phyloP scores from a whole-genome alignment of 148 eudicot genomes.

The Nepenthes mirabilis region DNA sequence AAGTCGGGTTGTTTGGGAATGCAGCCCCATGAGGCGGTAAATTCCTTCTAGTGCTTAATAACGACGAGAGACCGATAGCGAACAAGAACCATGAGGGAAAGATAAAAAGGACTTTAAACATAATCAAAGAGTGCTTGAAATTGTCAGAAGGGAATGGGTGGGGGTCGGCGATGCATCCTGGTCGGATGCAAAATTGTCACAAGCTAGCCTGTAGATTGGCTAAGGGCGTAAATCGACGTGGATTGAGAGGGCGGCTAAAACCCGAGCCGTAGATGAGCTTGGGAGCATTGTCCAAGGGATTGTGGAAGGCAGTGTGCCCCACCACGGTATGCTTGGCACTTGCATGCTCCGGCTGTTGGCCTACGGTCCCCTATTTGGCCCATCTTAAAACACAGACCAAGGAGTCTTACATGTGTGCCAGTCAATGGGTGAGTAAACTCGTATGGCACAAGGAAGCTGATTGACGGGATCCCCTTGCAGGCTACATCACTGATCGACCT shows the following conservation, averaged over 20 bases:
- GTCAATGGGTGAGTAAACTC: too few species aligned
- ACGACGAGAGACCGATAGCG: background rate
- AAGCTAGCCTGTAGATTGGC: background rate
- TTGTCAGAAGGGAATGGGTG: slow-evolving; percentile 21
- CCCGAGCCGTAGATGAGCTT: background rate
- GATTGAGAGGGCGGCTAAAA: background rate
- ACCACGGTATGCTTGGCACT: background rate
- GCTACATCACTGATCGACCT: too few species aligned
- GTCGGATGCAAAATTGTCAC: slow-evolving; percentile 15
- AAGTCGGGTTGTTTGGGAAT: slow-evolving; percentile 10
- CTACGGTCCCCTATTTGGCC: too few species aligned
- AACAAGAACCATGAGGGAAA: background rate
- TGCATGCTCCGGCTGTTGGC: background rate
- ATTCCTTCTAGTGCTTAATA: background rate
- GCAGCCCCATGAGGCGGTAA: slow-evolving; percentile 8
- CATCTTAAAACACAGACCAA: too few species aligned
- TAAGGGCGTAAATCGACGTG: background rate
- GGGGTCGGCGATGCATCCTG: slow-evolving; percentile 19
- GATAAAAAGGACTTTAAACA: slow-evolving; percentile 6
- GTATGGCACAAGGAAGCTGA: too few species aligned
- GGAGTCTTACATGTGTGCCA: too few species aligned
- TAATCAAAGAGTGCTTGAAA: slow-evolving; percentile 30
- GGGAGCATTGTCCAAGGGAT: background rate
- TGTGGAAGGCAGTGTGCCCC: background rate
- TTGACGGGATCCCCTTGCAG: too few species aligned